A percentile compares a stretch with the other conserved stretches of the same genome.
Conservation (phyloP, 192 early-diverging fungal species). For the Lobosporangium transversale region DNA sequence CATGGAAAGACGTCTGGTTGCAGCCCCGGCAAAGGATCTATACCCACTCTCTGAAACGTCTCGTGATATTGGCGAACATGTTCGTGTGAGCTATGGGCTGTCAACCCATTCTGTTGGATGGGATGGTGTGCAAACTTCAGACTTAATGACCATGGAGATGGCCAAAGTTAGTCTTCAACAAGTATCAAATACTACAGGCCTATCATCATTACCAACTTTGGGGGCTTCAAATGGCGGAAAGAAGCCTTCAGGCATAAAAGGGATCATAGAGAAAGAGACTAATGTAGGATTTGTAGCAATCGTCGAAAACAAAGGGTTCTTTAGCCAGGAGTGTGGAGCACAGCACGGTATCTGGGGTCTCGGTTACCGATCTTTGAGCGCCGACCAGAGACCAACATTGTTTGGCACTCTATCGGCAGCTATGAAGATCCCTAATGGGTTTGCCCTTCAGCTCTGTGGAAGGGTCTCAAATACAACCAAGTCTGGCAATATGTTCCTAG, state of each 20-base stretch:
- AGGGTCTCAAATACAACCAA: conserved; percentile 28
- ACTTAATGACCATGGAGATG: conserved; percentile 40
- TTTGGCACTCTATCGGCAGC: conserved; percentile 41
- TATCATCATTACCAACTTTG: not conserved
- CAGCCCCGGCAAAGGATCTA: conserved; percentile 31
- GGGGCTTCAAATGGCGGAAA: not conserved
- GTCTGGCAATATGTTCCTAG: conserved; percentile 46
- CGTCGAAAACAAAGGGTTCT: conserved; percentile 30
- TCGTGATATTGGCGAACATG: conserved; percentile 8
- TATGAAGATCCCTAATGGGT: conserved; percentile 50
- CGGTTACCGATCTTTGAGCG: conserved; percentile 25
- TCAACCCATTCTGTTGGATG: conserved; percentile 47
- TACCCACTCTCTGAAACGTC: conserved; percentile 28
- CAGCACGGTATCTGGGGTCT: conserved; percentile 52
- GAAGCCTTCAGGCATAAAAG: not conserved
- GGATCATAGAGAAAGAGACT: conserved; percentile 43
- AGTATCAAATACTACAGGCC: not conserved
- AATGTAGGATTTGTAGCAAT: conserved; percentile 50
- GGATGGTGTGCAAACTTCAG: conserved; percentile 48
- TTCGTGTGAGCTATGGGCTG: conserved; percentile 45
- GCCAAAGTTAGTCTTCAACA: conserved; percentile 22
- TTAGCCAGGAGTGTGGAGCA: conserved; percentile 41
- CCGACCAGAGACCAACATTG: conserved; percentile 30
- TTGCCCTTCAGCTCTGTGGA: conserved; percentile 47
- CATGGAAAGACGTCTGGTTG: conserved; percentile 7